These are phyloP conservation scores for Pseudocercospora vitis DNA, from an alignment of 2,329 filamentous ascomycete species.

Conservation along the genomic window DNA sequence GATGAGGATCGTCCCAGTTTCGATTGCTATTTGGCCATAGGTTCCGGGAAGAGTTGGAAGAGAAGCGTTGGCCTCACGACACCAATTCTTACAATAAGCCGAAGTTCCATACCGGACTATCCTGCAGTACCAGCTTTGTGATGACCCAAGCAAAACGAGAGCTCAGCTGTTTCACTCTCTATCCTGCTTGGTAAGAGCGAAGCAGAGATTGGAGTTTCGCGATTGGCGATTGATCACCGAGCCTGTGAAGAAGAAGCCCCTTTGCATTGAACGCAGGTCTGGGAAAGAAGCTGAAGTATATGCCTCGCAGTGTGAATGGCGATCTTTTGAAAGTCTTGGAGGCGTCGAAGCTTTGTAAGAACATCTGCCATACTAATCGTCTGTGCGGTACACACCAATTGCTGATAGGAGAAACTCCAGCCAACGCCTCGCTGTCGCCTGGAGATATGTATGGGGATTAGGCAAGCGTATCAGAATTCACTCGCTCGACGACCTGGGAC, in stretches of 20 bases:
- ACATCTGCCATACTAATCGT: conserved; percentile 1
- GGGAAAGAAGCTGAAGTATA: neutral
- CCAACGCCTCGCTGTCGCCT: conserved; percentile 7
- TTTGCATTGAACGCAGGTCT: neutral
- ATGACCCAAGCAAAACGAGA: too few relatives aligned
- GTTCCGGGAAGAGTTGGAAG: conserved; percentile 16
- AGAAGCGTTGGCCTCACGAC: conserved; percentile 19
- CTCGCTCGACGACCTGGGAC: conserved; percentile 23
- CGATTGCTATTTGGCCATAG: conserved; percentile 29
- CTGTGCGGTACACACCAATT: neutral
- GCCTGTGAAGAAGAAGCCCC: neutral
- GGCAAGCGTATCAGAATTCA: conserved; percentile 1
- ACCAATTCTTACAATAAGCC: neutral
- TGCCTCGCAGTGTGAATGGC: neutral
- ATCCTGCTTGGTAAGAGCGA: too few relatives aligned
- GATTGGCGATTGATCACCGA: neutral
- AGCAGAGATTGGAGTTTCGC: too few relatives aligned
- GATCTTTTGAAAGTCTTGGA: neutral
- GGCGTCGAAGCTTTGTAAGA: neutral
- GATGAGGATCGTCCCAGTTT: conserved; percentile 37
- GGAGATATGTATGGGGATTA: neutral
- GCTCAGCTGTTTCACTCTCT: too few relatives aligned
- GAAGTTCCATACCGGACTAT: too few relatives aligned
- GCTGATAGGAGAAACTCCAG: neutral
- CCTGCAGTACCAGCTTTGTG: too few relatives aligned